A percentile compares a stretch with the other conserved stretches of the same genome.
Conservation (phyloP, 176 grass and related monocot genomes). For the Oryza coarctata region DNA sequence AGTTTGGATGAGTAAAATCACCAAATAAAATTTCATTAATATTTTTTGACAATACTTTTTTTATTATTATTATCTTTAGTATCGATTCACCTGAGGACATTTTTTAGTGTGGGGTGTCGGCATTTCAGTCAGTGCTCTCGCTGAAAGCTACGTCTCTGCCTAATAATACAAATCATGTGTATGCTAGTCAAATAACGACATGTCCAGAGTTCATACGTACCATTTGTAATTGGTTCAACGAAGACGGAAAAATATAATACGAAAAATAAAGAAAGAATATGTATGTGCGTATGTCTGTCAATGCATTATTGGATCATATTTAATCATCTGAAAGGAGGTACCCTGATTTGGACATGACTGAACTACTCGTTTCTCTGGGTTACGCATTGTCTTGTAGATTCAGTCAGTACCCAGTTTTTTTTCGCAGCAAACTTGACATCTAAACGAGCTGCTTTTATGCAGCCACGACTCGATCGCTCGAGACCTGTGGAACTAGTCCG, state of each 20-base stretch:
- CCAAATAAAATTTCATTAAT: no score
- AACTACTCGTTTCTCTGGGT: not conserved
- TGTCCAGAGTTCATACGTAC: conserved; percentile 30
- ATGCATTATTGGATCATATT: not conserved
- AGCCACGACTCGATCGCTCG: not conserved
- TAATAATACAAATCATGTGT: conserved; percentile 1
- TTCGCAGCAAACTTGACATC: conserved; percentile 11
- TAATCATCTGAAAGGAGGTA: not conserved
- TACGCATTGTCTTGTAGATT: not conserved
- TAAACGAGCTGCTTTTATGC: not conserved
- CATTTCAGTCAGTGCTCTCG: conserved; percentile 23
- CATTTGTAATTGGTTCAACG: conserved; percentile 37
- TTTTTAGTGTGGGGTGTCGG: no score
- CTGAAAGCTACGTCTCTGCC: conserved; percentile 29
- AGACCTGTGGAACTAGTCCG: conserved; percentile 32
- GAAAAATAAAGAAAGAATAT: not conserved
- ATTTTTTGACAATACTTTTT: no score
- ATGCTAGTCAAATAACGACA: conserved; percentile 28
- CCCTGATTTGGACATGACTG: not conserved
- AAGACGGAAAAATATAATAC: conserved; percentile 25
- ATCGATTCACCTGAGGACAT: no score
- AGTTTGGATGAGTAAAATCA: no score
- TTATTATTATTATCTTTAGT: no score
- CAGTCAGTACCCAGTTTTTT: not conserved
- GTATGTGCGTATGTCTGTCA: not conserved